phyloP scores from a whole-genome alignment of 1,284 basidiomycete species.

The Ceratobasidium sp. region DNA sequence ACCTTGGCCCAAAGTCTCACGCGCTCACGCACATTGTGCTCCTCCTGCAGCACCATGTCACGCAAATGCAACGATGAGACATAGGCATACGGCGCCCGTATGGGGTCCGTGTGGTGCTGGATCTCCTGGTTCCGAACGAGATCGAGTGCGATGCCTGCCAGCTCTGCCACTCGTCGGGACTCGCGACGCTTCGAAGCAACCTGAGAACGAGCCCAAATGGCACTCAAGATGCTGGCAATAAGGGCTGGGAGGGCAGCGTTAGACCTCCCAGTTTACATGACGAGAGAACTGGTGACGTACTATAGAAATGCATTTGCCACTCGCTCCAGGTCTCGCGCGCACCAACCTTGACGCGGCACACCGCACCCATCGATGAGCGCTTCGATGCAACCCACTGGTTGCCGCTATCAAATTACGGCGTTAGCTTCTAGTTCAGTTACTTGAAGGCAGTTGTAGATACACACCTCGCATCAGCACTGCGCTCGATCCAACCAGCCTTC shows the following conservation, averaged over 20 bases:
- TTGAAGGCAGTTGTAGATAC: conserved; percentile 52
- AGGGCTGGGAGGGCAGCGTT: conserved; percentile 51
- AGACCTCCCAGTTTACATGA: conserved; percentile 45
- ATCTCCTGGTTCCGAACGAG: conserved; percentile 88
- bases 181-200: conserved; percentile 69
- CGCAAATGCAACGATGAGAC: conserved; percentile 90
- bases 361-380: conserved; percentile 74
- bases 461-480: conserved; percentile 75
- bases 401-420: conserved; percentile 61
- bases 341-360: conserved; percentile 77
- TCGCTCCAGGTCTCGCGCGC: conserved; percentile 71
- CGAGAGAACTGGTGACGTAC: conserved; percentile 58
- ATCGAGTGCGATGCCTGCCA: conserved; percentile 83
- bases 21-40: conserved; percentile 76
- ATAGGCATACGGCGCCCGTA: conserved; percentile 79
- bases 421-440: conserved; percentile 41
- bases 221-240: conserved; percentile 53
- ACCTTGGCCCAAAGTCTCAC: conserved; percentile 87
- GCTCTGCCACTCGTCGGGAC: conserved; percentile 73
- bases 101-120: conserved; percentile 85
- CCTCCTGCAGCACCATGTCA: conserved; percentile 86
- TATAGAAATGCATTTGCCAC: conserved; percentile 74
- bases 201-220: conserved; percentile 57
- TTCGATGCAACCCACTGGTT: conserved; percentile 81
- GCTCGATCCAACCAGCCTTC: conserved; percentile 82